Conservation (phyloP, 306 rosid species). For the Citrullus amarus region DNA sequence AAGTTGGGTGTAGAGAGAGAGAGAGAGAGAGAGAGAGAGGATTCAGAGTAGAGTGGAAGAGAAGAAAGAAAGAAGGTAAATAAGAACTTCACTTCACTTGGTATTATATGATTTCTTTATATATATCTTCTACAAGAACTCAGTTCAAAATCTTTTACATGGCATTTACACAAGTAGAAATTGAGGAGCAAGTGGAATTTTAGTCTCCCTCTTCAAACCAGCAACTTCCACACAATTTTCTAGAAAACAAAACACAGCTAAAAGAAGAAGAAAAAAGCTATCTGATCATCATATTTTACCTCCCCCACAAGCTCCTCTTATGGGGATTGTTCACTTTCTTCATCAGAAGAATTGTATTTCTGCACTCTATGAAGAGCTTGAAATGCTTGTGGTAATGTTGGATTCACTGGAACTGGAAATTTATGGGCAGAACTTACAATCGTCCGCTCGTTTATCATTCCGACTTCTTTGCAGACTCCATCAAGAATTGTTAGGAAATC, state of each 20-base stretch:
- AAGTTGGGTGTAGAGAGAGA: too few relatives aligned
- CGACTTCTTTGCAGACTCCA: slow-evolving; percentile 88
- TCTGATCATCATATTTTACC: background rate
- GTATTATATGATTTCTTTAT: slow-evolving; percentile 15
- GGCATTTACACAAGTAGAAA: slow-evolving; percentile 41
- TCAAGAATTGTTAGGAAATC: slow-evolving; percentile 69
- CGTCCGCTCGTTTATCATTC: slow-evolving; percentile 69
- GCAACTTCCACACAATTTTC: slow-evolving; percentile 33
- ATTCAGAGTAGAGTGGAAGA: too few relatives aligned
- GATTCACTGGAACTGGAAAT: slow-evolving; percentile 89
- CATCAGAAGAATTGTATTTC: slow-evolving; percentile 43
- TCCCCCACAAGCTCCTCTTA: slow-evolving; percentile 16
- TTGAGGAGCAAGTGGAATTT: slow-evolving; percentile 1
- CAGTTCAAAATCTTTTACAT: slow-evolving; percentile 45
- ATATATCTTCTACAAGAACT: slow-evolving; percentile 42
- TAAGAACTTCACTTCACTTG: background rate
- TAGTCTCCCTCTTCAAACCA: slow-evolving; percentile 20
- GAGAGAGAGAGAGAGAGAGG: too few relatives aligned
- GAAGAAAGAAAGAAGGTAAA: background rate
- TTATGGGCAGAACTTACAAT: slow-evolving; percentile 62
- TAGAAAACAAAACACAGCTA: slow-evolving; percentile 18
- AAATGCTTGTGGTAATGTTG: slow-evolving; percentile 63
- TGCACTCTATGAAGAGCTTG: slow-evolving; percentile 31
- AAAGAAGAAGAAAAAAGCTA: slow-evolving; percentile 6
- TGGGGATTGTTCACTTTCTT: slow-evolving; percentile 28